Conservation (phyloP, 2,329 filamentous ascomycete genomes). For the Fusarium pseudoanthophilum region DNA sequence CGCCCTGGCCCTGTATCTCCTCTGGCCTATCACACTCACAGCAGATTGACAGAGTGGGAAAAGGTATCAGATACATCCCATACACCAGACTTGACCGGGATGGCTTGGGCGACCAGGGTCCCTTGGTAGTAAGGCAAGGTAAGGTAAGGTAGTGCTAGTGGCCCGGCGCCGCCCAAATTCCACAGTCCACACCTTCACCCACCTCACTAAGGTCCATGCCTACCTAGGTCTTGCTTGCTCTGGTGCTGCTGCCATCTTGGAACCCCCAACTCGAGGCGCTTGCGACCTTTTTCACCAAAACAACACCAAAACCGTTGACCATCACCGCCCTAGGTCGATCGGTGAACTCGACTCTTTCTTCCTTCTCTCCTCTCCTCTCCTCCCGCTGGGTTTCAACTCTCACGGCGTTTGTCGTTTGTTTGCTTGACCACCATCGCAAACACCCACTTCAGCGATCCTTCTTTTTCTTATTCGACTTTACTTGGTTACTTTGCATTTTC, state of each 20-base stretch:
- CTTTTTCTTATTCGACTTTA: neutral
- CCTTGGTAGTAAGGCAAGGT: constrained; percentile 3
- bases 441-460: constrained; percentile 28
- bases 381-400: neutral
- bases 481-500: constrained; percentile 1
- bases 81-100: constrained; percentile 18
- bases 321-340: constrained; percentile 41
- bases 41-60: constrained; percentile 15
- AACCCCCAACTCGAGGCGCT: constrained; percentile 43
- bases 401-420: constrained; percentile 15
- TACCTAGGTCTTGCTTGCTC: neutral
- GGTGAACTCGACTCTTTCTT: constrained; percentile 31
- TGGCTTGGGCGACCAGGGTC: constrained; percentile 24
- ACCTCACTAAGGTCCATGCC: constrained; percentile 13
- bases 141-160: constrained; percentile 21
- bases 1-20: constrained; percentile 40
- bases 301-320: constrained; percentile 38
- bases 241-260: constrained; percentile 21
- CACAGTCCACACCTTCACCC: constrained; percentile 41
- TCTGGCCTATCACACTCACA: constrained; percentile 17
- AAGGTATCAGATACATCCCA: constrained; percentile 32
- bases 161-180: constrained; percentile 42
- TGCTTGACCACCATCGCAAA: constrained; percentile 19
- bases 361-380: constrained; percentile 4
- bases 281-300: constrained; percentile 47